phyloP scores from a whole-genome alignment of 2,329 filamentous ascomycete species.

The Ceratocystis huliohia region DNA sequence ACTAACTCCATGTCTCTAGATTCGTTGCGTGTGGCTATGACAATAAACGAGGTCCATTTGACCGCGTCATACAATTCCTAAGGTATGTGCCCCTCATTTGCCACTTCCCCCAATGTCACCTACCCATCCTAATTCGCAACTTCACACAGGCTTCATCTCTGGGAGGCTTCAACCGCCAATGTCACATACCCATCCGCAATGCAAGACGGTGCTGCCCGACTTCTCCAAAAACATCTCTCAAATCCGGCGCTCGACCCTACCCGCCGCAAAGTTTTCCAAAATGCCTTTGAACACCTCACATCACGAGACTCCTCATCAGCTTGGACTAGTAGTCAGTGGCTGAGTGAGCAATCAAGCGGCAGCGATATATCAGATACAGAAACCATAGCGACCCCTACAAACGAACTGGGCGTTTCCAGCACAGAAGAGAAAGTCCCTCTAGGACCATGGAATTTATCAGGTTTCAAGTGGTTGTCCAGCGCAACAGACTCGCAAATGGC shows the following conservation, averaged over 20 bases:
- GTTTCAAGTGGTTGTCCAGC: slow-evolving; percentile 61
- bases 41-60: slow-evolving; percentile 36
- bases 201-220: slow-evolving; percentile 48
- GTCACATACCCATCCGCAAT: slow-evolving; percentile 55
- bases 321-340: slow-evolving; percentile 68
- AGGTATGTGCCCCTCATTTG: slow-evolving; percentile 27
- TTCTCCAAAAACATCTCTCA: slow-evolving; percentile 36
- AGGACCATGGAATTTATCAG: slow-evolving; percentile 48
- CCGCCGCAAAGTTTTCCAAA: slow-evolving; percentile 35
- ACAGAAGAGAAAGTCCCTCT: slow-evolving; percentile 28
- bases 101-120: no score
- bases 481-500: slow-evolving; percentile 49
- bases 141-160: slow-evolving; percentile 38
- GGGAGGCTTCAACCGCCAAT: slow-evolving; percentile 45
- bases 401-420: background rate
- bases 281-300: slow-evolving; percentile 41
- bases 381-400: slow-evolving; percentile 37
- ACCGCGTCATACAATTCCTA: slow-evolving; percentile 47
- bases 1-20: slow-evolving; percentile 25
- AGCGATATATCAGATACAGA: slow-evolving; percentile 58
- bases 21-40: slow-evolving; percentile 50
- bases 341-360: slow-evolving; percentile 59
- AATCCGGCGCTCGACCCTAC: slow-evolving; percentile 25
- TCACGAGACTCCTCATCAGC: slow-evolving; percentile 37
- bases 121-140: background rate